Evolutionary conservation across 352 stramenopile species (phyloP).

Genomic region (Phytopythium ostracodes): DNA sequence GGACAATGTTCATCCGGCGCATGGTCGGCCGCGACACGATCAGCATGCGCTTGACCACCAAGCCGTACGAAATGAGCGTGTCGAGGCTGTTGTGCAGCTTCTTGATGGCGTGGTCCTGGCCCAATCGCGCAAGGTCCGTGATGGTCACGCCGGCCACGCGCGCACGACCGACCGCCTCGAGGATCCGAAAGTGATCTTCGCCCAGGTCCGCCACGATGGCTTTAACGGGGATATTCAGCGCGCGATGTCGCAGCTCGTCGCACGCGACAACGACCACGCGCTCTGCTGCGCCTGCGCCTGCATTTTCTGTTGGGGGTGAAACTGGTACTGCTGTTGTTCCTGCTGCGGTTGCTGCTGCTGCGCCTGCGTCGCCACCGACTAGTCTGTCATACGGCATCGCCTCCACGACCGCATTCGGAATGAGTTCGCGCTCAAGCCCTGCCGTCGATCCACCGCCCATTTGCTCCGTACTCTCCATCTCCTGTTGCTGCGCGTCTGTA

Average conservation of each 20-base stretch:
- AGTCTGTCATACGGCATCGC: constrained; percentile 15
- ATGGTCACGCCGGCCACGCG: constrained; percentile 54
- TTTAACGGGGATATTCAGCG: constrained; percentile 59
- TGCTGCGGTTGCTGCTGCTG: constrained; percentile 12
- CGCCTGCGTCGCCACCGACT: constrained; percentile 5
- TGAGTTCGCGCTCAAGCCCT: background rate
- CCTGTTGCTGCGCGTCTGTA: background rate
- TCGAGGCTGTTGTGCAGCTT: constrained; percentile 72
- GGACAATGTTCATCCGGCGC: constrained; percentile 74
- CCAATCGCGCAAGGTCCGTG: constrained; percentile 32
- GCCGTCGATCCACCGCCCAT: background rate
- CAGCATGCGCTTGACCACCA: constrained; percentile 83
- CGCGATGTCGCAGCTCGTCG: constrained; percentile 56
- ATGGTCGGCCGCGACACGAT: constrained; percentile 59
- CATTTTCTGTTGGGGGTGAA: background rate
- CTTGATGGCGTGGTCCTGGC: constrained; percentile 49
- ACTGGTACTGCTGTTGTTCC: constrained; percentile 9
- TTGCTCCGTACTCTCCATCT: background rate
- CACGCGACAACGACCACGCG: constrained; percentile 50
- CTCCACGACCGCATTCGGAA: constrained; percentile 14
- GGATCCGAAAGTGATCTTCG: constrained; percentile 55
- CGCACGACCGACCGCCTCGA: constrained; percentile 55
- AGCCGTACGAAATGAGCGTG: constrained; percentile 68
- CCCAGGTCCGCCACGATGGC: constrained; percentile 62
- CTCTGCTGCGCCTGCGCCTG: constrained; percentile 1